Evolutionary conservation across 2,329 filamentous ascomycete genomes (phyloP).

Genomic region (Alternaria brassicicola): DNA sequence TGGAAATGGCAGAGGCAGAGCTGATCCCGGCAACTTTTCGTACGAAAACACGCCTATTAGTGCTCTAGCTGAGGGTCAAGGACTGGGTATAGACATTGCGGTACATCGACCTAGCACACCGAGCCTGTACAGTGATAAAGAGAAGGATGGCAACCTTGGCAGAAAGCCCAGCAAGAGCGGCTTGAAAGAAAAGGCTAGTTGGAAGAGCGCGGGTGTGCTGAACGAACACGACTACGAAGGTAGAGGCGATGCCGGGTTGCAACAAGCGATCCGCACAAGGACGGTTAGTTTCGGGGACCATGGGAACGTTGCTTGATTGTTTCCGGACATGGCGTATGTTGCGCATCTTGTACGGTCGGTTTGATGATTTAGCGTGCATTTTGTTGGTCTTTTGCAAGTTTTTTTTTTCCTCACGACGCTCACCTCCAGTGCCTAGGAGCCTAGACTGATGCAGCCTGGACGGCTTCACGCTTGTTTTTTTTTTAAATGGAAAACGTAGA

Average conservation of each 20-base stretch:
- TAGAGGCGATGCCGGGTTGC: not conserved
- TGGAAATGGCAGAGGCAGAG: not conserved
- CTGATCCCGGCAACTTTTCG: constrained; percentile 3
- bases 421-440: not conserved
- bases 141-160: not conserved
- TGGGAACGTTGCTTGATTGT: not conserved
- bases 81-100: not conserved
- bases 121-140: not conserved
- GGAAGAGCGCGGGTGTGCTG: constrained; percentile 3
- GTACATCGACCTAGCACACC: constrained; percentile 1
- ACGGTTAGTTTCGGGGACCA: constrained; percentile 4
- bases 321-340: not conserved
- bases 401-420: not conserved
- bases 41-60: constrained; percentile 13
- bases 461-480: not conserved
- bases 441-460: not conserved
- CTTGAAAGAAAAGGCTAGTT: not conserved
- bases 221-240: constrained; percentile 6
- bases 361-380: not conserved
- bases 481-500: not conserved
- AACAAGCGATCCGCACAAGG: constrained; percentile 1
- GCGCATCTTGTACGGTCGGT: not conserved
- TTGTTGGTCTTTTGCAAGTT: not conserved
- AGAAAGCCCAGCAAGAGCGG: not conserved
- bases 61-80: not conserved